Conservation (phyloP, 495 filamentous ascomycete species). For the Tuber melanosporum region DNA sequence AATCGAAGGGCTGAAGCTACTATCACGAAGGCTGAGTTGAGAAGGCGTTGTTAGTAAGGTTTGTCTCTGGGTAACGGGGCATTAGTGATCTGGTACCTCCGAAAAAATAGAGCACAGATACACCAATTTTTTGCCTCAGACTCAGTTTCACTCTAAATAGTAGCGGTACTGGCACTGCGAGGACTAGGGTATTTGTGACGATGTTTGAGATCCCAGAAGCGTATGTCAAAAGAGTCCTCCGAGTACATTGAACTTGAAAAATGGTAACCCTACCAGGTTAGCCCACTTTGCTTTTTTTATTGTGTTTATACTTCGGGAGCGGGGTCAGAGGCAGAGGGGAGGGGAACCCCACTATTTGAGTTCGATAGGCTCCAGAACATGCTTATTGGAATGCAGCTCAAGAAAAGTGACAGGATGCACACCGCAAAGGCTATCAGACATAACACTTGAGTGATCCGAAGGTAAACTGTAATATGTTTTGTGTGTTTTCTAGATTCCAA, state of each 20-base stretch:
- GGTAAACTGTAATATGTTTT: slow-evolving; percentile 34
- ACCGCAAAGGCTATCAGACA: slow-evolving; percentile 30
- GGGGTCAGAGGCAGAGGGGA: background rate
- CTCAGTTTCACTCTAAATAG: slow-evolving; percentile 38
- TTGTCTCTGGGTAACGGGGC: background rate
- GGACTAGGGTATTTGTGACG: slow-evolving; percentile 40
- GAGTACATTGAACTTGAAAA: slow-evolving; percentile 26
- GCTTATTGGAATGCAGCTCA: slow-evolving; percentile 35
- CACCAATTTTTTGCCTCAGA: slow-evolving; percentile 28
- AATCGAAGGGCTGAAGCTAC: slow-evolving; percentile 40
- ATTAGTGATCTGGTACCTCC: slow-evolving; percentile 21
- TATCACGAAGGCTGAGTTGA: slow-evolving; percentile 34
- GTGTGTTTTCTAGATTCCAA: slow-evolving; percentile 31
- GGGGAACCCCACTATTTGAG: slow-evolving; percentile 21
- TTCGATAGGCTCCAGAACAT: slow-evolving; percentile 32
- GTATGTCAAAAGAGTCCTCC: slow-evolving; percentile 33
- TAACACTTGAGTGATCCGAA: slow-evolving; percentile 35
- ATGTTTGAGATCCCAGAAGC: slow-evolving; percentile 40
- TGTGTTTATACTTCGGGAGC: background rate
- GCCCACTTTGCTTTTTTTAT: background rate
- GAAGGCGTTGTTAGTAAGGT: background rate
- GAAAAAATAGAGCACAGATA: slow-evolving; percentile 38
- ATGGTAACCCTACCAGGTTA: slow-evolving; percentile 1
- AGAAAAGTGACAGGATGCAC: slow-evolving; percentile 37
- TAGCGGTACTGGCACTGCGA: slow-evolving; percentile 37